Conservation (phyloP, 768 basidiomycete species). For the Boletus vermiculosoides region DNA sequence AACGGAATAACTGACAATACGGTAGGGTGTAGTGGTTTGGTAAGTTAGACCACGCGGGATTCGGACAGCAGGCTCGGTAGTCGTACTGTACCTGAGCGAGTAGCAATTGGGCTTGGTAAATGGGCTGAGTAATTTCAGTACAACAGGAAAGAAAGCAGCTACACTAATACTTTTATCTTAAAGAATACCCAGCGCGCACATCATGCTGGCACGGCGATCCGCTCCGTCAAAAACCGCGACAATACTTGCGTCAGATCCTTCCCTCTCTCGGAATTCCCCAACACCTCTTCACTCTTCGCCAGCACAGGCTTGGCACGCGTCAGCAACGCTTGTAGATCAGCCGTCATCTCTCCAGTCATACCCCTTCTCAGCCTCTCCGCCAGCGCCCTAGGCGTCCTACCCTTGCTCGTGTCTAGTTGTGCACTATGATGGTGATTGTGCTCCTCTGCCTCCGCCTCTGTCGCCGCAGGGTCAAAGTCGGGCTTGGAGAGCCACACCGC, state of each 20-base stretch:
- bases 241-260: constrained; percentile 63
- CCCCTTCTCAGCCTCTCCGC: constrained; percentile 69
- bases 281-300: constrained; percentile 51
- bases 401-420: constrained; percentile 31
- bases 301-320: constrained; percentile 64
- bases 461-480: constrained; percentile 50
- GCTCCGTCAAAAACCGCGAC: constrained; percentile 62
- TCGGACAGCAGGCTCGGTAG: no score
- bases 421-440: constrained; percentile 12
- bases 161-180: constrained; percentile 14
- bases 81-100: no score
- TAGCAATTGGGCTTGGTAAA: neutral
- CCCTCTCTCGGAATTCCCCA: constrained; percentile 38
- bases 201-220: constrained; percentile 45
- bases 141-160: constrained; percentile 6
- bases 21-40: no score
- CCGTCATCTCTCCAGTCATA: constrained; percentile 78
- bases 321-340: constrained; percentile 65
- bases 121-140: neutral
- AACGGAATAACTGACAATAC: no score
- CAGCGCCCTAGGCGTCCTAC: constrained; percentile 47
- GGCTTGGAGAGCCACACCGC: constrained; percentile 76
- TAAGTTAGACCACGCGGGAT: no score
- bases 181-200: neutral
- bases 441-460: constrained; percentile 49